Base-by-base conservation (phyloP, 2,329 filamentous ascomycete species). In the Rutstroemia sp. region DNA sequence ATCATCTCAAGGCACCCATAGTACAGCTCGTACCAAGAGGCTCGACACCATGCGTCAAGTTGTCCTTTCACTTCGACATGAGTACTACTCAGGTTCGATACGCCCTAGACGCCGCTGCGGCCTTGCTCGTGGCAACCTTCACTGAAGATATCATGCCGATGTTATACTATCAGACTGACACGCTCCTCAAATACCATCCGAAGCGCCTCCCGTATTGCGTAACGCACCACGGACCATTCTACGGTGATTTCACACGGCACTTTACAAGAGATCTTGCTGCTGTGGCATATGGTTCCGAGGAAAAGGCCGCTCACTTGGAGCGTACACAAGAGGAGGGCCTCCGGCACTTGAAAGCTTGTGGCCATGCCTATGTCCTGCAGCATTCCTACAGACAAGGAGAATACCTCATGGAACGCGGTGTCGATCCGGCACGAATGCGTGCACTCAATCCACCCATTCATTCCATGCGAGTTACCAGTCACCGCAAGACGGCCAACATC, bases 151-250 rank as follows among this genome's bases (percentile, higher is more conserved):
- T 45, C 27, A 45, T 45, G 23, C 48, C 58, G 23, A 60, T 60
- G 17, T 40, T 60, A 23, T 60, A 60, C 42, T 57, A 60, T 40
- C 58, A 60, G 30, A 60, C 58, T 16, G 58, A 60, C 25, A 60
- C 56, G 17, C 57, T 60, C 9, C 49, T 60, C 10, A 57, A 36
- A 49, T 60, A 58, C 38, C 57, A 51, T 46, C 58, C 58, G 2
- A 54, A 56, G 6, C 51, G 52, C 25, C 40, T 60, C 19, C 53
- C 56, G 10, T 56, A 57, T 23, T 60, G 58, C 23, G 58, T 60
- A 17, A 60, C 58, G 19, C 58, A 60, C n/a, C 58, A 60, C 42
- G 58, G 58, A 0, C 58, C 58, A 44, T 60, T 60, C 56, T 56
- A 53, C 36, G 30, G 49, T 21, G 58, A 60, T 19, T 60, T 60